Base-by-base conservation (phyloP, 2,329 filamentous ascomycete species). In the Hypoxylon sp. region DNA sequence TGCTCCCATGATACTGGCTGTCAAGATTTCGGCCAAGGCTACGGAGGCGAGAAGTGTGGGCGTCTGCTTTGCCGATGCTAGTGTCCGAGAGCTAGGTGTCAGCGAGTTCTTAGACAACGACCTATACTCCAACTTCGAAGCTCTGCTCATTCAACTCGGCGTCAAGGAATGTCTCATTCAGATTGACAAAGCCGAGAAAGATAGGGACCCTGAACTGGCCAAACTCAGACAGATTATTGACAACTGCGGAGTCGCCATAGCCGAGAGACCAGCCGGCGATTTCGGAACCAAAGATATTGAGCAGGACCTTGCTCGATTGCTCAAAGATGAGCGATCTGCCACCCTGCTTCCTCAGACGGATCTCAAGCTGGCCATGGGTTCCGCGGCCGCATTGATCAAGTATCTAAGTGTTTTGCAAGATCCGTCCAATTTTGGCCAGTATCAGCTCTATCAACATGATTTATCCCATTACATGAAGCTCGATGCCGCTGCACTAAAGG, bases 81-180 rank as follows among this genome's bases (percentile, higher is more conserved):
- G 93, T 72, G 95, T 98, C 25, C 88, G 96, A 56, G 96, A 99
- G 82, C 86, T 99, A 2, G 96, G 96, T 7, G 94, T 99, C 59
- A 97, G 93, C 83, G 97, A 99, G 78, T 99, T 99, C 72, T 87
- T 97, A n/a, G 96, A 99, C 84, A 99, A 98, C 76, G 96, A 99
- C 77, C 85, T 98, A 9, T 99, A 97, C 82, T 98, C 95, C 57
- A 99, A 99, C 79, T 97, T 99, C 72, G 96, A 99, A 81, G 94
- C 94, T 2, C 86, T 99, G 17, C 88, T 99, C 57, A 99, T 99
- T 72, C 97, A 99, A 78, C 88, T 99, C 2, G 96, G 96, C 5
- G 93, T 98, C 19, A 96, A 94, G 77, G 96, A 99, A 79, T 98
- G 94, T 75, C 82, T 99, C 30, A 81, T 99, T n/a, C 91, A 93